Evolutionary conservation across 805 yeast species (phyloP), one percentile per base, ranked within the genome.

Genomic region (Torulaspora indica): DNA sequence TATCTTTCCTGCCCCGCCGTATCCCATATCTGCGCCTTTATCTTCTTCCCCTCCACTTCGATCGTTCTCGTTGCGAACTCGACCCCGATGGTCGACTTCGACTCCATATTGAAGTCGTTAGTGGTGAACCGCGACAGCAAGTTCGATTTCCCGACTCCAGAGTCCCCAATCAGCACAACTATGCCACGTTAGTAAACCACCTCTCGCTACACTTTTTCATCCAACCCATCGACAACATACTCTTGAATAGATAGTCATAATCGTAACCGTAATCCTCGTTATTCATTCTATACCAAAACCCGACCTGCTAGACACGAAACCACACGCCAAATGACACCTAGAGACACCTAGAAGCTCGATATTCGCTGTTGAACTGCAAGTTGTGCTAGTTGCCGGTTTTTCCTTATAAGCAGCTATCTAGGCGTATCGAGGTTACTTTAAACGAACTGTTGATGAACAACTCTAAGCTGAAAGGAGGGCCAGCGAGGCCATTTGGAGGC

Each of bases 1-100:
- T 93, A 91, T 67, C 98, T 81, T 69, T 91, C 98, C 72, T 91
- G 98, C 49, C 98, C 98, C 2, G 98, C 98, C 29, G 98, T 91
- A 68, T 91, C 98, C 98, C 98, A 91, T 56, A 89, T 83, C 68
- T 88, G 95, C 3, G 95, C 91, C 66, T 86, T 87, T 55, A 86
- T 83, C 63, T 87, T 71, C 60, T 84, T 85, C 34, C 88, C 89
- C 53, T 85, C 91, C 50, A 85, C 81, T 58, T 85, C 91, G 45
- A 93, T 81, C 2, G 97, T 90, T 66, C 97, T 78, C 17, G 98
- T 93, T 35, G 98, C 98, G 71, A 91, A 91, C 68, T 93, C 98
- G 40, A 93, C 98, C 38, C 98, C 98, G 62, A 91, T 91, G 22
- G 98, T 91, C 42, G 95, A 85, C 67, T 93, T 82, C 13, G 93